Conservation (phyloP, 2,329 filamentous ascomycete genomes). For the Xylogone sp. region DNA sequence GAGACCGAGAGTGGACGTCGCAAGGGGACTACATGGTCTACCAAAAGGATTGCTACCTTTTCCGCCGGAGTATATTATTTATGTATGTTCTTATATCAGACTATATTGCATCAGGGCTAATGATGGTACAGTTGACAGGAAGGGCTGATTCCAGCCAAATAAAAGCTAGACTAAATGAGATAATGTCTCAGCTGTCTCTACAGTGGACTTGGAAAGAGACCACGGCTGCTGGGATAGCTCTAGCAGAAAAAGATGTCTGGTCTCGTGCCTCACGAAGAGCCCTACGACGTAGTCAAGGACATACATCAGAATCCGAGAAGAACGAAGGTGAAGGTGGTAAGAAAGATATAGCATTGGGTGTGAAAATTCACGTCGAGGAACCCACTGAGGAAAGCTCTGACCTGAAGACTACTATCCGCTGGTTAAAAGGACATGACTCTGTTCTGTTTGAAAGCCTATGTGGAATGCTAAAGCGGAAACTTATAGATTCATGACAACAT, state of each 20-base stretch:
- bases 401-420: constrained; percentile 54
- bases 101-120: background rate
- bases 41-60: constrained; percentile 49
- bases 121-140: background rate
- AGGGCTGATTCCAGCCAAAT: background rate
- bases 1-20: constrained; percentile 52
- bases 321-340: constrained; percentile 31
- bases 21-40: constrained; percentile 31
- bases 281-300: constrained; percentile 25
- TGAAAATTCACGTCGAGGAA: constrained; percentile 48
- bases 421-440: constrained; percentile 72
- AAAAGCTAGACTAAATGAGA: constrained; percentile 17
- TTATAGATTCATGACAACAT: constrained; percentile 13
- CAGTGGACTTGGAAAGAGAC: constrained; percentile 25
- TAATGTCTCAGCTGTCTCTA: constrained; percentile 18
- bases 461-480: constrained; percentile 66
- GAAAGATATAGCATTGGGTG: constrained; percentile 47
- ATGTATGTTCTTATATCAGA: constrained; percentile 14
- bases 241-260: constrained; percentile 29
- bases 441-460: constrained; percentile 83
- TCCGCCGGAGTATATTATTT: constrained; percentile 42
- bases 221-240: constrained; percentile 20
- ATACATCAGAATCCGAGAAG: constrained; percentile 14
- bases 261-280: constrained; percentile 29
- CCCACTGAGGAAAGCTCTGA: constrained; percentile 33